Conservation (phyloP, 495 filamentous ascomycete species). For the Lichenothelia convexa region DNA sequence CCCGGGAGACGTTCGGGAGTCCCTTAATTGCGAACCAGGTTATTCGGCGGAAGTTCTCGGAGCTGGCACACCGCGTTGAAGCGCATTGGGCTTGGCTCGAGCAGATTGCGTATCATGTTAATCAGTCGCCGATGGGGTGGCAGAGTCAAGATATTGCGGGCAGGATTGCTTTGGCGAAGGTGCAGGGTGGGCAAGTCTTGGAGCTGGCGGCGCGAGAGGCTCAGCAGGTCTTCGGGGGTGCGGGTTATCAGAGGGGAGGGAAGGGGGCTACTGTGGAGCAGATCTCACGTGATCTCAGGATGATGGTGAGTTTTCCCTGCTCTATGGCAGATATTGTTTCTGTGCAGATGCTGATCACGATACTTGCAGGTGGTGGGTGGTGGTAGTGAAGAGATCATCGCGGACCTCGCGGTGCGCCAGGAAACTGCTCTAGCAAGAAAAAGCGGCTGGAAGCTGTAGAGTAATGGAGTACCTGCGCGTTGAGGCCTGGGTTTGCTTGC, state of each 20-base stretch:
- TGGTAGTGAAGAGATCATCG: constrained; percentile 39
- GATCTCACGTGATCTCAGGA: constrained; percentile 21
- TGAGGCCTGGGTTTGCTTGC: too few relatives aligned
- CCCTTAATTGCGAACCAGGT: constrained; percentile 21
- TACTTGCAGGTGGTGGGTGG: constrained; percentile 41
- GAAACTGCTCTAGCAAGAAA: constrained; percentile 19
- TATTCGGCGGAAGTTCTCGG: constrained; percentile 17
- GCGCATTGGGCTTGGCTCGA: constrained; percentile 28
- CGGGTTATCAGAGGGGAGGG: constrained; percentile 19
- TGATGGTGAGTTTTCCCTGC: too few relatives aligned
- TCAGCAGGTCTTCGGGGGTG: constrained; percentile 17
- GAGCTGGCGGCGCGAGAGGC: constrained; percentile 15
- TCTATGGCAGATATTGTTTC: too few relatives aligned
- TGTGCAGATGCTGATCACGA: too few relatives aligned
- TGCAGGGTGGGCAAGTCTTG: constrained; percentile 12
- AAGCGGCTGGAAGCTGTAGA: constrained; percentile 15
- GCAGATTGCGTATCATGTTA: constrained; percentile 24
- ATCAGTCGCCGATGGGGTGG: constrained; percentile 16
- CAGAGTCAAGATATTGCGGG: constrained; percentile 18
- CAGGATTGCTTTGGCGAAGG: constrained; percentile 13
- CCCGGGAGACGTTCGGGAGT: constrained; percentile 22
- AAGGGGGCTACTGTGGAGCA: constrained; percentile 21
- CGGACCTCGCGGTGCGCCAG: constrained; percentile 31
- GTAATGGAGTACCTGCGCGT: too few relatives aligned
- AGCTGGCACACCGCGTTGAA: constrained; percentile 20